phyloP scores from a whole-genome alignment of 1,284 basidiomycete species.

The Boletus semigastroideus region DNA sequence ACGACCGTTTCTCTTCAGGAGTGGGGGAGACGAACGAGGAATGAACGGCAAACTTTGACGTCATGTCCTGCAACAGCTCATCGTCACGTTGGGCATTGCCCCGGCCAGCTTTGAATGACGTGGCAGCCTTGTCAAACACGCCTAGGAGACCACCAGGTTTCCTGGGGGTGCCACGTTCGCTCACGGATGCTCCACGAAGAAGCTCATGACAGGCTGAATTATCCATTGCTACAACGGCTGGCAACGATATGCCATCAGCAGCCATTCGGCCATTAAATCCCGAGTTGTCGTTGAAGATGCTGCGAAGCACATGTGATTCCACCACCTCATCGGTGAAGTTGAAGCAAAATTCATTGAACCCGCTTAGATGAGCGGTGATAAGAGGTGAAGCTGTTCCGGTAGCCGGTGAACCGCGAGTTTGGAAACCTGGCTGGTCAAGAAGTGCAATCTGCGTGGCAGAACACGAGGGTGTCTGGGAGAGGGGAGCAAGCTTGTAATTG shows the following conservation, averaged over 20 bases:
- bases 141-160: constrained; percentile 83
- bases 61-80: constrained; percentile 71
- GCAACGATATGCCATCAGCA: constrained; percentile 74
- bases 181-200: constrained; percentile 71
- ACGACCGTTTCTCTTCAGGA: constrained; percentile 48
- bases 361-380: constrained; percentile 75
- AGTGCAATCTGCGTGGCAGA: constrained; percentile 70
- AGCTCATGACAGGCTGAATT: constrained; percentile 83
- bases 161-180: constrained; percentile 59
- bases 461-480: constrained; percentile 44
- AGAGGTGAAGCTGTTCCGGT: constrained; percentile 65
- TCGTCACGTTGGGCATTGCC: constrained; percentile 69
- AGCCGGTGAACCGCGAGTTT: constrained; percentile 66
- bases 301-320: constrained; percentile 75
- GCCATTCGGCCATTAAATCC: constrained; percentile 61
- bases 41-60: constrained; percentile 72
- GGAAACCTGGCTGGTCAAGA: constrained; percentile 83
- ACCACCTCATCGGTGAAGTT: constrained; percentile 87
- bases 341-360: constrained; percentile 85
- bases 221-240: constrained; percentile 69
- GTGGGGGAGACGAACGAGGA: constrained; percentile 65
- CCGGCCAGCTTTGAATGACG: constrained; percentile 75
- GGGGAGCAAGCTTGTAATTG: constrained; percentile 79
- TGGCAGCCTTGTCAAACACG: constrained; percentile 71
- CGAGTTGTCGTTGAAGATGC: constrained; percentile 73